Evolutionary conservation across 257 asterid genomes (phyloP), one percentile per base, ranked within the genome.

Genomic region (Cruciata laevipes): DNA sequence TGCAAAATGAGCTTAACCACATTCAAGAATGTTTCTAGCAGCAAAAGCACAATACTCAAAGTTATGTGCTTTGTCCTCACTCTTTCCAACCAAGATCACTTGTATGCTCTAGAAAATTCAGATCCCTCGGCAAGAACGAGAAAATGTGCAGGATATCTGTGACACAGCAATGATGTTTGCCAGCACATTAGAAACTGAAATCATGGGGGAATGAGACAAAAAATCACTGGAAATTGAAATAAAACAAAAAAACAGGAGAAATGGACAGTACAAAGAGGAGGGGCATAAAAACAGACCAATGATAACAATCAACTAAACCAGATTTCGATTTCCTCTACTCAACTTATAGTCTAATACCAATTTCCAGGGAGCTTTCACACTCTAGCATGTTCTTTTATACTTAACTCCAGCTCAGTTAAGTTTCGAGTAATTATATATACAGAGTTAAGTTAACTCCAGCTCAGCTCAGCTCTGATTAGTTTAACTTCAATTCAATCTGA

Each of bases 41-140:
- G 25, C 65, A 66, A 74, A 62, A n/a, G 57, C 51, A 72, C 1
- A 23, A 69, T 65, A 52, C 31, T 68, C 14, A n/a, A 68, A 75
- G 65, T 63, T n/a, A 60, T 25, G 65, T 69, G 61, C 13, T 12
- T 62, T 38, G 38, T 60, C 72, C 97, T 85, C 83, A 90, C 99
- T 94, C 99, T 88, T 88, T 94, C 92, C 95, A 94, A 79, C 99
- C 99, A 74, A 94, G 75, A 69, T 83, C 85, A 72, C 97, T 90
- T 31, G 97, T 84, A 70, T 94, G 99, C 90, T 94, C 96, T 44
- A 94, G 75, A 82, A 90, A 94, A 83, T 94, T 94, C 79, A 94
- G 83, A 71, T 90, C 99, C 86, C 96, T 84, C 30, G 96, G 99
- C 86, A 94, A 81, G 94, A 82, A 90, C 49, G 97, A 88, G 87